Evolutionary conservation across 2,329 filamentous ascomycete genomes (phyloP).

Genomic region (Pseudophaeomoniella oleicola): DNA sequence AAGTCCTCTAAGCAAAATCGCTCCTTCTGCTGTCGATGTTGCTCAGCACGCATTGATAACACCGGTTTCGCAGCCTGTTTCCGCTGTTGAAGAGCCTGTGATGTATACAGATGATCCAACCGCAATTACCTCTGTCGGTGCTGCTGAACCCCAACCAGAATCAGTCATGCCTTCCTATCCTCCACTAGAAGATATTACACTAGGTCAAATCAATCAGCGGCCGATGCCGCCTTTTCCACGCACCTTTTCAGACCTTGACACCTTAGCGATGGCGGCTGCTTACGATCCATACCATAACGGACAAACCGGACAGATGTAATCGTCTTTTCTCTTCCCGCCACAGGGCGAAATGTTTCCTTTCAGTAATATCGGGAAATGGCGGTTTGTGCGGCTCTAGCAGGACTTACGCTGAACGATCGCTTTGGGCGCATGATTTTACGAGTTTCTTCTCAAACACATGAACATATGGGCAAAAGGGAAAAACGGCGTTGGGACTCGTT

Average conservation of each 20-base stretch:
- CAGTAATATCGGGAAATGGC: no score
- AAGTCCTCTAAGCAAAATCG: constrained; percentile 11
- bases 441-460: no score
- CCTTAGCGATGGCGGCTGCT: constrained; percentile 12
- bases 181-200: constrained; percentile 6
- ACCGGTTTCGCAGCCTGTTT: not conserved
- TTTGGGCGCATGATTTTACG: no score
- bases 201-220: constrained; percentile 2
- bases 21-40: constrained; percentile 6
- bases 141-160: not conserved
- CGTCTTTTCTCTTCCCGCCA: no score
- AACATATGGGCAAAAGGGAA: no score
- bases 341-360: no score
- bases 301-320: not conserved
- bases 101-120: constrained; percentile 2
- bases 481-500: no score
- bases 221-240: constrained; percentile 8
- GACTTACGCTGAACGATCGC: no score
- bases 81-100: not conserved
- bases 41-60: constrained; percentile 8
- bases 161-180: constrained; percentile 8
- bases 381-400: no score
- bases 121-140: constrained; percentile 3
- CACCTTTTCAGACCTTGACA: constrained; percentile 13
- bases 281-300: constrained; percentile 11